Evolutionary conservation across 768 basidiomycete species (phyloP).

Genomic region (Neoboletus brunneissimus): DNA sequence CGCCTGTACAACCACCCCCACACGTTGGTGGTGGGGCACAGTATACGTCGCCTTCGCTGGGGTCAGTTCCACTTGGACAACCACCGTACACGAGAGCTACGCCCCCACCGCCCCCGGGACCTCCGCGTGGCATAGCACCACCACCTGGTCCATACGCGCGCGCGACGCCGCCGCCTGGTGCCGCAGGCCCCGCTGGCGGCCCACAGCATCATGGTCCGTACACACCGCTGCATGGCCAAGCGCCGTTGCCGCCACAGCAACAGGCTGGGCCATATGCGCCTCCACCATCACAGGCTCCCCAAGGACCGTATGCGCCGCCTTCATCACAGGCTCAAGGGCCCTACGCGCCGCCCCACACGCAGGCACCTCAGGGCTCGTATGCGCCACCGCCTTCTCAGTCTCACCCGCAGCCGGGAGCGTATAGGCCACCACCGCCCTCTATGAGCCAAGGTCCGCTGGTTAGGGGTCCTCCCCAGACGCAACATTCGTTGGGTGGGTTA

Average conservation of each 20-base stretch:
- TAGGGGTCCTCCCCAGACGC: conserved; percentile 26
- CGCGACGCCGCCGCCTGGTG: conserved; percentile 42
- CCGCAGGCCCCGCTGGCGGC: conserved; percentile 21
- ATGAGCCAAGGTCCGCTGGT: conserved; percentile 26
- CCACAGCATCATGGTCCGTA: conserved; percentile 32
- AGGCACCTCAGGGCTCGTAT: conserved; percentile 26
- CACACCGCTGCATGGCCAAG: conserved; percentile 20
- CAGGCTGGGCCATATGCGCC: conserved; percentile 27
- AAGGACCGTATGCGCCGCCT: conserved; percentile 32
- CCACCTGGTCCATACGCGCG: conserved; percentile 36
- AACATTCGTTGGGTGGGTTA: conserved; percentile 28
- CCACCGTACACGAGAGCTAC: conserved; percentile 38
- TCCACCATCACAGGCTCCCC: conserved; percentile 24
- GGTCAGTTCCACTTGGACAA: conserved; percentile 28
- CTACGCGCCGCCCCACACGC: conserved; percentile 17
- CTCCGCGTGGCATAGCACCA: conserved; percentile 29
- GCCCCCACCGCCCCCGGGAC: conserved; percentile 42
- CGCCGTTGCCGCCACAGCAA: conserved; percentile 13
- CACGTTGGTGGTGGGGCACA: conserved; percentile 30
- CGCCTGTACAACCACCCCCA: conserved; percentile 41
- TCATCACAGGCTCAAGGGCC: conserved; percentile 18
- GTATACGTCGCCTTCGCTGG: conserved; percentile 30
- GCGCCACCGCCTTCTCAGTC: conserved; percentile 17
- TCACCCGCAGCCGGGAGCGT: conserved; percentile 18
- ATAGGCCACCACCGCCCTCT: conserved; percentile 32